Percentiles rank a stretch among this genome's conserved stretches.
phyloP scores from a whole-genome alignment of 2,329 filamentous ascomycete genomes.

The Plectosphaerella sp. region DNA sequence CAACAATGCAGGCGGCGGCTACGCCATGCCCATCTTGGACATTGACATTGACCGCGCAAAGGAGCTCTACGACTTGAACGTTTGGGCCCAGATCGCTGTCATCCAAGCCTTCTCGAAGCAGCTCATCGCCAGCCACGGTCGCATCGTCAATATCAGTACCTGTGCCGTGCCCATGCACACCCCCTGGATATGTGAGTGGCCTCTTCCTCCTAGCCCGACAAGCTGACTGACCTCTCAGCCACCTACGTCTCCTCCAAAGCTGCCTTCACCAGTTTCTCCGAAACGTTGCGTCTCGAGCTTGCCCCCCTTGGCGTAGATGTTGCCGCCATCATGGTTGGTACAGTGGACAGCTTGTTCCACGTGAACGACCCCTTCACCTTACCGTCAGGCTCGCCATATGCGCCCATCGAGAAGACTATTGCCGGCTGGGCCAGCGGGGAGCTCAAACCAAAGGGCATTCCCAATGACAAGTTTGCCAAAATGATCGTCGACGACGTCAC shows the following conservation, averaged over 20 bases:
- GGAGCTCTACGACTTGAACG: constrained; percentile 21
- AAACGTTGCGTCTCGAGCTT: constrained; percentile 21
- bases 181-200: constrained; percentile 14
- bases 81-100: constrained; percentile 22
- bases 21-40: constrained; percentile 23
- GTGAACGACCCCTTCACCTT: constrained; percentile 4
- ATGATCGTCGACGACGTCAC: constrained; percentile 10
- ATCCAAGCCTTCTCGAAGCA: constrained; percentile 20
- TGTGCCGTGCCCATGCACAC: constrained; percentile 19
- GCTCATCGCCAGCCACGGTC: constrained; percentile 18
- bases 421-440: constrained; percentile 13
- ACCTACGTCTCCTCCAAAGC: constrained; percentile 21
- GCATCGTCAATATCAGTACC: constrained; percentile 23
- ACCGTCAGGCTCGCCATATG: constrained; percentile 9
- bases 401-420: constrained; percentile 10
- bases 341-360: not conserved
- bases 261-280: constrained; percentile 14
- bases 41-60: constrained; percentile 17
- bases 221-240: not conserved
- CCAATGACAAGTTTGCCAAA: constrained; percentile 10
- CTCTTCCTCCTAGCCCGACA: not conserved
- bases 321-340: constrained; percentile 13
- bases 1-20: constrained; percentile 24
- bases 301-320: constrained; percentile 19
- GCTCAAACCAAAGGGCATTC: constrained; percentile 8